Base-by-base conservation (phyloP, 257 asterid genomes). In the Euphrasia confusa region DNA sequence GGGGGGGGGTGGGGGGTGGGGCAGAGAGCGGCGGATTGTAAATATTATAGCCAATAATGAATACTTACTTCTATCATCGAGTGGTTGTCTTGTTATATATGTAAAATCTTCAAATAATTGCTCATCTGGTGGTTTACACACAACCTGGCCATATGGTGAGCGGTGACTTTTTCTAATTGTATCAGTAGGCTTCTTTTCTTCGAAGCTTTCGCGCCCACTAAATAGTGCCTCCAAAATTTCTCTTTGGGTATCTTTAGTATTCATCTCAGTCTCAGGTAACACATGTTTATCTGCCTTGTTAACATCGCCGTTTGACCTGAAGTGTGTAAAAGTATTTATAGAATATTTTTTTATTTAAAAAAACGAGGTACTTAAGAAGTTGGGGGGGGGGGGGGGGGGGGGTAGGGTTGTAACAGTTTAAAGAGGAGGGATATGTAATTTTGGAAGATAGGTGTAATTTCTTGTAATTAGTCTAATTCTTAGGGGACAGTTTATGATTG, bases 181-280 rank as follows among this genome's bases (percentile, higher is more conserved):
- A 14, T 0, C 28, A 61, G 58, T 11, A 37, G 37, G 15, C 60
- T 24, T 57, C 58, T 63, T 78, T 57, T 74, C 77, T 62, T 74
- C 75, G 63, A 40, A 21, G 76, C 81, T 75, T 71, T 37, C 70
- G 60, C 80, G 74, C 54, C 10, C 72, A 66, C 55, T 58, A 75
- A 85, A 85, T 62, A 88, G 69, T 12, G 96, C 60, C 47, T 65
- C 75, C 59, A 91, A 58, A 66, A 81, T 69, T 71, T 88, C 96
- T 66, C 74, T 80, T 56, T 69, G 71, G 17, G 67, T 67, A 30
- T 78, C 80, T 61, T 67, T 35, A 70, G 26, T 79, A 50, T 71
- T 74, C 42, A 30, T 72, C 71, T 53, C 65, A 54, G 69, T 27
- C 60, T 21, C 60, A 60, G 81, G 67, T 72, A 64, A 54, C 21